Base-by-base conservation (phyloP, 2,329 filamentous ascomycete genomes). In the Fusarium acutatum region DNA sequence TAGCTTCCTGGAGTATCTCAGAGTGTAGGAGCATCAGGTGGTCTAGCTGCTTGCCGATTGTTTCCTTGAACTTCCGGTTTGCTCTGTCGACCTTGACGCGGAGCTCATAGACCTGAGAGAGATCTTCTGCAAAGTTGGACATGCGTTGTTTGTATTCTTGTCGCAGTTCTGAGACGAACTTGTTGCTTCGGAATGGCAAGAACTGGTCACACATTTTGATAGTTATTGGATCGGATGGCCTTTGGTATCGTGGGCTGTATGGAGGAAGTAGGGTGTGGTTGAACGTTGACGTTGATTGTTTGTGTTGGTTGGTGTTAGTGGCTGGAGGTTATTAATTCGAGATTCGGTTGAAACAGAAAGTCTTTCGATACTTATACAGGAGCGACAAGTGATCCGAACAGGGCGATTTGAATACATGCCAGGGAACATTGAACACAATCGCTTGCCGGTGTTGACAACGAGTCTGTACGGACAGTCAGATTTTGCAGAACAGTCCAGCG, bases 171-270 rank as follows among this genome's bases (percentile, higher is more conserved):
- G 30, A 35, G 13, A 24, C 26, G n/a, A 11, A 10, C 8, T 18
- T 26, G 9, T 8, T 12, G n/a, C 7, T 26, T 35, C 30, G 30
- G 6, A 52, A 24, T 24, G 47, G 30, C 47, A 20, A 12, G 3
- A 9, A 8, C 5, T 26, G n/a, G 30, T 11, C 7, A 24, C n/a
- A 35, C 47, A 52, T 52, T 8, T 8, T 15, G n/a, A 12, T 15
- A 15, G 4, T 7, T 14, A 1, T 11, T 22, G 11, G 0, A 11
- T 5, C 13, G 17, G 10, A 12, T 24, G 6, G 7, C 24, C 3
- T 12, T 43, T 9, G 11, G 9, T 24, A 7, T 18, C 15, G 15
- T 43, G 6, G 40, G 2, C 0, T 41, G 6, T 40, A 10, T n/a
- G 14, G 13, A 7, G 15, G 15, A 2, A 20, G 41, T 4, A 28